These are phyloP conservation scores for Fusarium subtropicale DNA, from an alignment of 2,329 filamentous ascomycete genomes.

Conservation along the genomic window DNA sequence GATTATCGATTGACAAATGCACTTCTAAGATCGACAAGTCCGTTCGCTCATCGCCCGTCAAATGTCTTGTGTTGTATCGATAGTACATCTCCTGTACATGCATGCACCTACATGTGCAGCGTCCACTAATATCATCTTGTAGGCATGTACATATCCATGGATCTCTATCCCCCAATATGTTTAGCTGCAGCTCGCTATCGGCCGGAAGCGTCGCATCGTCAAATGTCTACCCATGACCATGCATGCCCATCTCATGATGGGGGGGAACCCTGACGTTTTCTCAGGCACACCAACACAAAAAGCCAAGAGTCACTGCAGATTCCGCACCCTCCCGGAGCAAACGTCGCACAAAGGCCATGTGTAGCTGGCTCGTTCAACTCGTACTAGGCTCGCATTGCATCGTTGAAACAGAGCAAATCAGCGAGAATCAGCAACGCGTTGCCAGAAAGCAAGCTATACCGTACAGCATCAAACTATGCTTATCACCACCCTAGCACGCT, in stretches of 20 bases:
- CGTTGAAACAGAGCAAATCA: conserved; percentile 18
- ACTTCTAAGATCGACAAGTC: conserved; percentile 35
- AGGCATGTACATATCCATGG: not conserved
- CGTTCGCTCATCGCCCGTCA: conserved; percentile 32
- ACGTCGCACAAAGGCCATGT: conserved; percentile 12
- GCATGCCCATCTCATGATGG: conserved; percentile 10
- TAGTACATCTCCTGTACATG: conserved; percentile 14
- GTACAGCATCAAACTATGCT: not conserved
- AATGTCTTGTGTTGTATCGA: not conserved
- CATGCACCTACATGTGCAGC: not conserved
- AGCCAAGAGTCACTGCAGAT: conserved; percentile 16
- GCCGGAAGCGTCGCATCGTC: conserved; percentile 37
- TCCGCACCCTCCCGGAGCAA: conserved; percentile 21
- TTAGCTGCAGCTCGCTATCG: conserved; percentile 45
- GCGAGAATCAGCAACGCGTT: not conserved
- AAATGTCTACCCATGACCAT: conserved; percentile 22
- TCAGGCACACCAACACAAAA: conserved; percentile 28
- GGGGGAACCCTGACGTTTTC: conserved; percentile 20
- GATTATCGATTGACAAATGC: conserved; percentile 27
- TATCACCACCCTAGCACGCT: not conserved
- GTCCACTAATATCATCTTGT: not conserved
- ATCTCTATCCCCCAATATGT: conserved; percentile 21
- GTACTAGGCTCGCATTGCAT: conserved; percentile 6
- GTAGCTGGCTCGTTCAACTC: conserved; percentile 6
- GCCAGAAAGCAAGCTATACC: not conserved